These are phyloP conservation scores for Pythium brachiatum DNA, from an alignment of 352 stramenopile genomes.

Conservation along the genomic window DNA sequence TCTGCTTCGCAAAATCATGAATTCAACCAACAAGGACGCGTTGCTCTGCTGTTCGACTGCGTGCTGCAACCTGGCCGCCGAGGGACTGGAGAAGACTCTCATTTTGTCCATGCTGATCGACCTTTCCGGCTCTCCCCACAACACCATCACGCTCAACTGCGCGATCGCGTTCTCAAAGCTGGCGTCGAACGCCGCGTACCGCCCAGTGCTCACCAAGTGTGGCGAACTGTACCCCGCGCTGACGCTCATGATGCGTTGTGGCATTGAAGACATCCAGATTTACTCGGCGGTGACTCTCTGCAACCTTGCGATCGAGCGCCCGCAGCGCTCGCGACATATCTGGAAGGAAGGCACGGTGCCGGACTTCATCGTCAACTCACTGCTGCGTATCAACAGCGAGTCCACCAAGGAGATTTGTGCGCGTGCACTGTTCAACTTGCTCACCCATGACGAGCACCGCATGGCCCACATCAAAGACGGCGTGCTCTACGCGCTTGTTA, in stretches of 20 bases:
- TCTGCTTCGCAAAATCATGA: conserved; percentile 69
- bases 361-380: conserved; percentile 88
- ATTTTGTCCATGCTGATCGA: conserved; percentile 81
- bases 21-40: conserved; percentile 50
- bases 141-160: conserved; percentile 67
- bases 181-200: conserved; percentile 51
- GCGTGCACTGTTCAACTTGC: conserved; percentile 81
- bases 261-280: conserved; percentile 86
- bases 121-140: conserved; percentile 58
- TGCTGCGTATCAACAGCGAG: conserved; percentile 87
- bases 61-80: conserved; percentile 72
- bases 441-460: conserved; percentile 78
- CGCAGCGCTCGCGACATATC: conserved; percentile 59
- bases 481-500: conserved; percentile 86
- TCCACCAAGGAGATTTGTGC: conserved; percentile 88
- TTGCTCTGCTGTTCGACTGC: conserved; percentile 68
- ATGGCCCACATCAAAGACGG: conserved; percentile 84
- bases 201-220: conserved; percentile 60
- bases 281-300: conserved; percentile 86
- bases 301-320: conserved; percentile 75
- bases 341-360: conserved; percentile 86
- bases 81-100: conserved; percentile 66
- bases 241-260: conserved; percentile 87
- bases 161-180: conserved; percentile 80
- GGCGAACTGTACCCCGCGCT: conserved; percentile 72